A percentile compares a stretch with the other conserved stretches of the same genome.
Conservation (phyloP, 2,329 filamentous ascomycete genomes). For the Alternaria consortialis region DNA sequence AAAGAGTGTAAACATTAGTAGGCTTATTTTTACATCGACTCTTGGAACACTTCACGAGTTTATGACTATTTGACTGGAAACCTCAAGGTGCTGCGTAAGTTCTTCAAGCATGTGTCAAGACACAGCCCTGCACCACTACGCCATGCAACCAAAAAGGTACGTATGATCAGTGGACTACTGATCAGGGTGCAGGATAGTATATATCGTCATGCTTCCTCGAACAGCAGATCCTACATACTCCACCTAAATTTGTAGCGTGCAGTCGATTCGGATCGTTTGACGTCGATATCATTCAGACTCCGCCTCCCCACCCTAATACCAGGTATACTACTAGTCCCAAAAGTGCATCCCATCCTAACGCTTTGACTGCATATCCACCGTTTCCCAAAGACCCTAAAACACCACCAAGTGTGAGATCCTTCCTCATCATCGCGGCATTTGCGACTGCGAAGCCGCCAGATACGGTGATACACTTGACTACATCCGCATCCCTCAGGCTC, state of each 20-base stretch:
- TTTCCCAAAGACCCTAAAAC: conserved; percentile 18
- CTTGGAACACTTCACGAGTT: no score
- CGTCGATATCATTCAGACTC: conserved; percentile 20
- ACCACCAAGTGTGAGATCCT: conserved; percentile 14
- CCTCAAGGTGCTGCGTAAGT: no score
- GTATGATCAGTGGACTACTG: no score
- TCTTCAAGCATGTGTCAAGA: no score
- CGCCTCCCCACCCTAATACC: conserved; percentile 37
- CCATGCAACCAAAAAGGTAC: no score
- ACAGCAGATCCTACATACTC: neutral
- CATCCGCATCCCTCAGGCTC: conserved; percentile 24
- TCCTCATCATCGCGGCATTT: conserved; percentile 31
- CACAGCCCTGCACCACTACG: no score
- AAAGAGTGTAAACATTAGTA: no score
- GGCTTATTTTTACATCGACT: no score
- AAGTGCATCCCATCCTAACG: conserved; percentile 41
- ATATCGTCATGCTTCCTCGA: neutral
- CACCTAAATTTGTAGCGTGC: neutral
- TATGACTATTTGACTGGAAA: no score
- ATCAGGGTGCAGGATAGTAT: no score
- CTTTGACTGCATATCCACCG: conserved; percentile 31
- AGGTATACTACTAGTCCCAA: conserved; percentile 27
- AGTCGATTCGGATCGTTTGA: neutral
- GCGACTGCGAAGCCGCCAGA: conserved; percentile 39
- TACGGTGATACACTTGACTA: conserved; percentile 32